Base-by-base conservation (phyloP, 2,329 filamentous ascomycete genomes). In the Aplosporella prunicola region DNA sequence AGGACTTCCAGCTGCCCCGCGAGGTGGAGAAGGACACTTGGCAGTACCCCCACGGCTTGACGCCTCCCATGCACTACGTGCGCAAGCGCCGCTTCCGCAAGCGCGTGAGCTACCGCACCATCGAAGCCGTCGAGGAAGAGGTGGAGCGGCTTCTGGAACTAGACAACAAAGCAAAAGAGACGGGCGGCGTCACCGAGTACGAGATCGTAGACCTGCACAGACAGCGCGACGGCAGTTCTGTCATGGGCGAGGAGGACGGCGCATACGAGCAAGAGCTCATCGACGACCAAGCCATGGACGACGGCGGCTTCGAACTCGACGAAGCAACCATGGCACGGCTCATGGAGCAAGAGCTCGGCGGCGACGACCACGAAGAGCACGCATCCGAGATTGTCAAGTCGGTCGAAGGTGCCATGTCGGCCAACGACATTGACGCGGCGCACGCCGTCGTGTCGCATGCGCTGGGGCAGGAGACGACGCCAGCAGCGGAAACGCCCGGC, bases 31-130 rank as follows among this genome's bases (percentile, higher is more conserved):
- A 78, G 62, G 67, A 71, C 41, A 74, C 68, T 5, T 78, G 80
- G 49, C 80, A 67, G 52, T 93, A 83, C 68, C 82, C 86, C 1
- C 87, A 93, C 58, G 87, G 87, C 20, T 67, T 94, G 14, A 91
- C 86, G 2, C 85, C 87, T 5, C 87, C 87, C 1, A 84, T 93
- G 78, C 82, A 85, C 53, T 85, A 84, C 65, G 85, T 82, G 28
- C 72, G 83, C 28, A 86, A 85, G 56, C 76, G 84, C 18, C 74
- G 87, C 20, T 93, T 93, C 60, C 76, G 86, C 41, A 87, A 88
- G 53, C 78, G 85, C 3, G 75, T 89, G 36, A 85, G 80, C 43
- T 79, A 87, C 40, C 80, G 85, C 42, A 83, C 88, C 46, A 88
- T 91, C 44, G 81, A 89, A 54, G 80, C 85, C 47, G 85, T 89